Evolutionary conservation across 148 eudicot genomes (phyloP).

Genomic region (Spergularia marina): DNA sequence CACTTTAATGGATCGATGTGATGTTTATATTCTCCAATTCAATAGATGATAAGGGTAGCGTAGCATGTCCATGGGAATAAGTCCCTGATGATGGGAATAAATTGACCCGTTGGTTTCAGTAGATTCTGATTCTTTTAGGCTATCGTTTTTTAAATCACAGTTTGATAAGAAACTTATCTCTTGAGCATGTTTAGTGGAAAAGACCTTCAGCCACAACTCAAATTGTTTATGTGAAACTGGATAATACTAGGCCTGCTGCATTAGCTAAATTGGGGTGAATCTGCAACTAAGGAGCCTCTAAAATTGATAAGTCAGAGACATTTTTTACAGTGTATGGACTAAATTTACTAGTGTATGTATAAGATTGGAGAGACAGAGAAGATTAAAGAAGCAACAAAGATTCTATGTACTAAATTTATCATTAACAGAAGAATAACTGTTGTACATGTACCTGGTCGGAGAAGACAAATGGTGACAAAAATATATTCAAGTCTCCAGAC

Average conservation of each 20-base stretch:
- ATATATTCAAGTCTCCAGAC: conserved; percentile 6
- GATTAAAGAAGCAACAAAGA: neutral
- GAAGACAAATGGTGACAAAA: neutral
- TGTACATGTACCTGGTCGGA: conserved; percentile 18
- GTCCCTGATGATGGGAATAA: too few species aligned
- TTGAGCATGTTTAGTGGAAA: too few species aligned
- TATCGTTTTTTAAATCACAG: too few species aligned
- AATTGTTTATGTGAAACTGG: too few species aligned
- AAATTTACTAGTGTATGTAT: neutral
- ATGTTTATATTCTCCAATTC: neutral
- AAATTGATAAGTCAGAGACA: neutral
- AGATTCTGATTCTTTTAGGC: neutral
- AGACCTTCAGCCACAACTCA: too few species aligned
- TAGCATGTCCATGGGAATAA: neutral
- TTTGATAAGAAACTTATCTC: too few species aligned
- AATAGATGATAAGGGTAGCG: neutral
- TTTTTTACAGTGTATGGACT: neutral
- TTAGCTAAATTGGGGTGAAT: neutral
- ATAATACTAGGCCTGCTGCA: neutral
- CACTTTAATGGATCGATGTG: neutral
- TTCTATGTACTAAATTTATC: neutral
- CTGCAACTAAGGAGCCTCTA: conserved; percentile 1
- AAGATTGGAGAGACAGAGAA: neutral
- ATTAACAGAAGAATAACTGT: neutral
- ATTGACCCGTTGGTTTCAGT: neutral